Evolutionary conservation across 139 green algal genomes (phyloP).

Genomic region (Chlamydomonas asymmetrica): DNA sequence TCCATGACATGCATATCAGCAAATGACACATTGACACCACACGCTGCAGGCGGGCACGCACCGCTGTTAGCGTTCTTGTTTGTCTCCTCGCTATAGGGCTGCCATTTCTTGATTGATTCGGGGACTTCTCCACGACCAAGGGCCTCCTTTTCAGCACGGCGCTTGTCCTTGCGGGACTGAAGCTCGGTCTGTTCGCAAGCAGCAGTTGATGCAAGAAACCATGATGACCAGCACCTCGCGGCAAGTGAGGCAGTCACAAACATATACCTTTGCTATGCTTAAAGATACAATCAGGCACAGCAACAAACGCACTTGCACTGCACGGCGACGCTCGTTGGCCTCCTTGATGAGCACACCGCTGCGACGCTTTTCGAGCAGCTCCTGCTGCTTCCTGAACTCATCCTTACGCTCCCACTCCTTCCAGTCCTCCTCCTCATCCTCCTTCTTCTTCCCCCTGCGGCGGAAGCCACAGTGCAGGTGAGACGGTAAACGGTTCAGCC

Average conservation of each 20-base stretch:
- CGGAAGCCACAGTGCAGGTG: no score
- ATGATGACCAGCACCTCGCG: no score
- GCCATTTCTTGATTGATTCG: slow-evolving; percentile 46
- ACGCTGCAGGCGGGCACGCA: no score
- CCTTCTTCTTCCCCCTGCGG: slow-evolving; percentile 15
- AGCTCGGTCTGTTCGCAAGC: no score
- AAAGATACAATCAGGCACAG: no score
- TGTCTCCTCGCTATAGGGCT: slow-evolving; percentile 51
- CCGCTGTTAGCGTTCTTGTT: slow-evolving; percentile 34
- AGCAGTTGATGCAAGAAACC: no score
- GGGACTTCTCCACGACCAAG: slow-evolving; percentile 51
- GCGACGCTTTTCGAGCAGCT: slow-evolving; percentile 26
- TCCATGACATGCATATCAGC: no score
- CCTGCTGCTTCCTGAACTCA: slow-evolving; percentile 23
- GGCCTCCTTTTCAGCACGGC: slow-evolving; percentile 35
- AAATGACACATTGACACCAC: no score
- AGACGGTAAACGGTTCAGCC: no score
- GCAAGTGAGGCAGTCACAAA: no score
- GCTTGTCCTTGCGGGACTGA: slow-evolving; percentile 42
- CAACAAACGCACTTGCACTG: no score
- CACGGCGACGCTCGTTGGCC: slow-evolving; percentile 33
- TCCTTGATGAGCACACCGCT: slow-evolving; percentile 30
- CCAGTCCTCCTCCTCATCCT: slow-evolving; percentile 8
- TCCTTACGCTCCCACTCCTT: slow-evolving; percentile 1
- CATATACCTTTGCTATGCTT: no score